Percentiles rank a stretch among this genome's conserved stretches.
These are phyloP conservation scores for Amesomyces nigricolor DNA, from an alignment of 2,329 filamentous ascomycete species.

Conservation along the genomic window DNA sequence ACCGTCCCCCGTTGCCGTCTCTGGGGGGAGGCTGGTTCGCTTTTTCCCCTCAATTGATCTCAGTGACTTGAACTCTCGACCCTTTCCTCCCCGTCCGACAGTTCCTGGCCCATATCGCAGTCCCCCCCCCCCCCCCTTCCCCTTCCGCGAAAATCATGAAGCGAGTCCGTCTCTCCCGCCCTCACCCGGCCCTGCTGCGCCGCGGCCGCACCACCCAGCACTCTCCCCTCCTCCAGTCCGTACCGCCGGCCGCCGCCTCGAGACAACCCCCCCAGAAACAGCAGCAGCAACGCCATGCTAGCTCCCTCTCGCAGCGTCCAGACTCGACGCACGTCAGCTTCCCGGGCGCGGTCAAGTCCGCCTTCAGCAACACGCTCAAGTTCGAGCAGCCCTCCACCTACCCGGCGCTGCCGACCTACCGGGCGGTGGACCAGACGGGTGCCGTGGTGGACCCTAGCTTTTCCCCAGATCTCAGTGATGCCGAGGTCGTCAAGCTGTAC, in stretches of 20 bases:
- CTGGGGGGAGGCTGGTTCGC: background rate
- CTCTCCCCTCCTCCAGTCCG: conserved; percentile 23
- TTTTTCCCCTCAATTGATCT: conserved; percentile 11
- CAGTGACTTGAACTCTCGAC: conserved; percentile 1
- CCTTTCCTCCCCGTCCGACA: background rate
- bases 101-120: background rate
- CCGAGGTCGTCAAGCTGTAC: conserved; percentile 54
- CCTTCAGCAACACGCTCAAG: conserved; percentile 73
- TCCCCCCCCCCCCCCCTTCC: background rate
- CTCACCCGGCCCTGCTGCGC: conserved; percentile 1
- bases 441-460: conserved; percentile 70
- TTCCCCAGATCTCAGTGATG: conserved; percentile 62
- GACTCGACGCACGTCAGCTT: conserved; percentile 62
- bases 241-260: background rate
- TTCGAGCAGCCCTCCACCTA: conserved; percentile 71
- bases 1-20: conserved; percentile 3
- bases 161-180: conserved; percentile 15
- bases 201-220: conserved; percentile 15
- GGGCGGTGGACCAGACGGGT: conserved; percentile 85
- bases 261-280: conserved; percentile 3
- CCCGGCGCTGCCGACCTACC: conserved; percentile 81
- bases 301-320: conserved; percentile 51
- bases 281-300: conserved; percentile 34
- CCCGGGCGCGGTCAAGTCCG: conserved; percentile 90
- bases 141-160: conserved; percentile 19